phyloP scores from a whole-genome alignment of 2,329 filamentous ascomycete genomes.

The Aspergillus versicolor region DNA sequence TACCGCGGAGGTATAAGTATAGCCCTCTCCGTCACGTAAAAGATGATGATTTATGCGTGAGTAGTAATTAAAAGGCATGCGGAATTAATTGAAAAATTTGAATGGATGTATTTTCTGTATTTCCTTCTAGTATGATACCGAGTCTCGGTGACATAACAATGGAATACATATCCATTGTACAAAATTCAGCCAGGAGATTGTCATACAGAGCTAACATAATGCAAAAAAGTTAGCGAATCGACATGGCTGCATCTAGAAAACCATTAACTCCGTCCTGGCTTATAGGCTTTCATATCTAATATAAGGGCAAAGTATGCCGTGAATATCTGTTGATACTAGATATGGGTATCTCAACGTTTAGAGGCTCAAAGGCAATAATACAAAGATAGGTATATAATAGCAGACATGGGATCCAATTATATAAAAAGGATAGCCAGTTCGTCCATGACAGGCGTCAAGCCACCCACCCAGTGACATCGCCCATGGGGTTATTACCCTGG shows the following conservation, averaged over 20 bases:
- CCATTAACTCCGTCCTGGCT: not conserved
- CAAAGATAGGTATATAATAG: not conserved
- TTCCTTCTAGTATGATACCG: not conserved
- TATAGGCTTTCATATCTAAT: not conserved
- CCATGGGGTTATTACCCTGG: constrained; percentile 16
- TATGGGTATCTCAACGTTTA: not conserved
- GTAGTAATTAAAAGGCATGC: not conserved
- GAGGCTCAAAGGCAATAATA: not conserved
- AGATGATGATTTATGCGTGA: not conserved
- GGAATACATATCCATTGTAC: no score
- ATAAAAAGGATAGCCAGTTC: not conserved
- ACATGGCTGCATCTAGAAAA: not conserved
- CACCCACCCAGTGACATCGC: constrained; percentile 31
- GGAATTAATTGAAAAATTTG: not conserved
- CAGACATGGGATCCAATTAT: not conserved
- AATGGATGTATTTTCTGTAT: not conserved
- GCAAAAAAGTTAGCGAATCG: no score
- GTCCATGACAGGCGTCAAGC: constrained; percentile 13
- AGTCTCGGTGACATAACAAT: no score
- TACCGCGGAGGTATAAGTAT: not conserved
- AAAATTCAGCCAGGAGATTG: no score
- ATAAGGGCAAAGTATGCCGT: no score
- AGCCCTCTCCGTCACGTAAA: not conserved
- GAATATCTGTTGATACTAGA: not conserved
- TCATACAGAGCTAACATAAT: no score